A percentile compares a stretch with the other conserved stretches of the same genome.
Conservation (phyloP, 2,329 filamentous ascomycete species). For the Aspergillus sp. region DNA sequence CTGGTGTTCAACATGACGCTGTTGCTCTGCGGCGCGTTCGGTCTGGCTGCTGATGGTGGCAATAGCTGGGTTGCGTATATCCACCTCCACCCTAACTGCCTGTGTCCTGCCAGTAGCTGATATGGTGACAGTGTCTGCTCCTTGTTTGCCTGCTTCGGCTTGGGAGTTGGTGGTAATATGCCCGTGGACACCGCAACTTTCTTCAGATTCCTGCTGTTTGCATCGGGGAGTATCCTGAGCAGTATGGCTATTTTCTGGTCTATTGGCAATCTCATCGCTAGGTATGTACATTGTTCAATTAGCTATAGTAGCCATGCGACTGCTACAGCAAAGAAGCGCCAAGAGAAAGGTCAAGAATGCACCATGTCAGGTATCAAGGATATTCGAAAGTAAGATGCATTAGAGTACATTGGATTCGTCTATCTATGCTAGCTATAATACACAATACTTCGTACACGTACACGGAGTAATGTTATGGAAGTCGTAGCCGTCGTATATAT, state of each 20-base stretch:
- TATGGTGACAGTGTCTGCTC: conserved; percentile 41
- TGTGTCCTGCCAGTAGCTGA: not conserved
- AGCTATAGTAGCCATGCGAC: too few species aligned
- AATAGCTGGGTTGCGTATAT: conserved; percentile 52
- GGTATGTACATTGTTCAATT: not conserved
- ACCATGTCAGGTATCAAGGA: not conserved
- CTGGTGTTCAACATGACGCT: conserved; percentile 73
- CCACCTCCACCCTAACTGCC: conserved; percentile 3
- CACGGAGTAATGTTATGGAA: too few species aligned
- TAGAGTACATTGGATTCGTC: too few species aligned
- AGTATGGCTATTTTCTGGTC: conserved; percentile 77
- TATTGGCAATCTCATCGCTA: conserved; percentile 58
- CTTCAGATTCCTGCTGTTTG: conserved; percentile 69
- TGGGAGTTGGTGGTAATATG: conserved; percentile 66
- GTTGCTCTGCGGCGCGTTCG: conserved; percentile 65
- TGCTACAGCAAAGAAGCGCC: not conserved
- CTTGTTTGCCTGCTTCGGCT: conserved; percentile 53
- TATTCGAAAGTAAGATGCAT: not conserved
- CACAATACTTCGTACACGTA: too few species aligned
- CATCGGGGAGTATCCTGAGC: conserved; percentile 61
- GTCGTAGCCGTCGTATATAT: too few species aligned
- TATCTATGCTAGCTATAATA: too few species aligned
- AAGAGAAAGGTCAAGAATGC: conserved; percentile 1
- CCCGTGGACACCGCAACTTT: conserved; percentile 73
- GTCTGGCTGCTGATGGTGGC: conserved; percentile 60